phyloP scores from a whole-genome alignment of 169 alveolate species.

The Plasmodium inui region DNA sequence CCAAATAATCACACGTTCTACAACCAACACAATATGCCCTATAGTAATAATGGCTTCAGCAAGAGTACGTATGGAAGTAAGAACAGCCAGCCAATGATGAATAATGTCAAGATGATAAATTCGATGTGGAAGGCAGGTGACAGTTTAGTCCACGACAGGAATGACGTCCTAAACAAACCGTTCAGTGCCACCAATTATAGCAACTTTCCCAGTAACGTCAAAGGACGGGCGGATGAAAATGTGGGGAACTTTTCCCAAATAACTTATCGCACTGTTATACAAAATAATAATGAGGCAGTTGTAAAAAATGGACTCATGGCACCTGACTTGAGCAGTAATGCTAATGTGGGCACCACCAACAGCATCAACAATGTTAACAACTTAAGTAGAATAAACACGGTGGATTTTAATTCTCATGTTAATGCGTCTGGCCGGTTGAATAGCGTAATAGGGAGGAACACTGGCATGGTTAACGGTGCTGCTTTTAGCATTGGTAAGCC shows the following conservation, averaged over 20 bases:
- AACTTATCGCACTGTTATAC: background rate
- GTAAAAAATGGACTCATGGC: background rate
- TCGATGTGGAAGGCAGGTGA: background rate
- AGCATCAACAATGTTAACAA: background rate
- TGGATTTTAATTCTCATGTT: background rate
- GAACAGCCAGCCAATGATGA: background rate
- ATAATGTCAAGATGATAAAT: background rate
- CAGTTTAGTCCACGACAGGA: background rate
- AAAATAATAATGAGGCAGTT: conserved; percentile 8
- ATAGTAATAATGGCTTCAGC: background rate
- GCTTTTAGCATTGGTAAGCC: background rate
- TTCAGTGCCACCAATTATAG: background rate
- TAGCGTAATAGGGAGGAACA: background rate
- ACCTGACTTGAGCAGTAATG: background rate
- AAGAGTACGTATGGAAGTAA: background rate
- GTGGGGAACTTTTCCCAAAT: background rate
- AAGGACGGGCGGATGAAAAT: conserved; percentile 6
- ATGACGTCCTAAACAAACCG: background rate
- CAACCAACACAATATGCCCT: background rate
- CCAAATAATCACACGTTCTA: background rate
- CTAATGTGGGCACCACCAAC: background rate
- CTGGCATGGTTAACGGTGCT: background rate
- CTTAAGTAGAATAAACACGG: background rate
- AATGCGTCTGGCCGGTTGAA: background rate
- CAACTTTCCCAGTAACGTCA: background rate